Evolutionary conservation across 441 rosid genomes (phyloP), one percentile per base, ranked within the genome.

Genomic region (Erodium trifolium): DNA sequence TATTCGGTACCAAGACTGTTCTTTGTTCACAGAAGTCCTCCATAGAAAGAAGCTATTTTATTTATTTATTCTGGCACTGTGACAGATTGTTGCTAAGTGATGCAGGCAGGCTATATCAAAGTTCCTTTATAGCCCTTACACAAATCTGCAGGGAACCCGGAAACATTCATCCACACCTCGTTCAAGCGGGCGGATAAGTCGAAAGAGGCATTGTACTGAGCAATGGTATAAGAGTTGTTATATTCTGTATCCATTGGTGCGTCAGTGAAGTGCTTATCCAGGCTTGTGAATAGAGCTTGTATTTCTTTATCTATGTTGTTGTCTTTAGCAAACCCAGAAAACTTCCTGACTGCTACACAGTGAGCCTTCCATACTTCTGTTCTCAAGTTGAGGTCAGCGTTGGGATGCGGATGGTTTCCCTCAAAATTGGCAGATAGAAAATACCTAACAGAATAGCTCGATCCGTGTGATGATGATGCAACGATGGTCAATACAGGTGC

Each of bases 161-260:
- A 67, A 12, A 84, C 75, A 57, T 78, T 71, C 18, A 81, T 78
- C 91, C 91, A 83, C 0, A 80, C 86, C 71, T 86, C 86, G 55
- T 86, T 84, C 17, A 80, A 29, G 34, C 91, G 75, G 75, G 74
- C 80, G 0, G 80, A 49, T 12, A 67, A 63, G 57, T 73, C 79
- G 13, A 1, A 60, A 0, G 87, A 73, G 70, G 87, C 75, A 59
- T 78, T 86, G 70, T 81, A 86, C 70, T 86, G 90, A 0, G 85
- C 86, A 49, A 84, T 73, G 1, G 78, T 8, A 29, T 75, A 83
- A 5, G 71, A 47, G 37, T 37, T 53, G 14, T 47, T 67, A 13
- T 59, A 35, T 43, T 62, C 68, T 14, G 5, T 10, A 3, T 27
- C 64, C 18, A 70, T 5, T 18, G 62, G 17, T 4, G 16, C 53